Base-by-base conservation (phyloP, 176 grass and related monocot species). In the Eragrostis nindensis region DNA sequence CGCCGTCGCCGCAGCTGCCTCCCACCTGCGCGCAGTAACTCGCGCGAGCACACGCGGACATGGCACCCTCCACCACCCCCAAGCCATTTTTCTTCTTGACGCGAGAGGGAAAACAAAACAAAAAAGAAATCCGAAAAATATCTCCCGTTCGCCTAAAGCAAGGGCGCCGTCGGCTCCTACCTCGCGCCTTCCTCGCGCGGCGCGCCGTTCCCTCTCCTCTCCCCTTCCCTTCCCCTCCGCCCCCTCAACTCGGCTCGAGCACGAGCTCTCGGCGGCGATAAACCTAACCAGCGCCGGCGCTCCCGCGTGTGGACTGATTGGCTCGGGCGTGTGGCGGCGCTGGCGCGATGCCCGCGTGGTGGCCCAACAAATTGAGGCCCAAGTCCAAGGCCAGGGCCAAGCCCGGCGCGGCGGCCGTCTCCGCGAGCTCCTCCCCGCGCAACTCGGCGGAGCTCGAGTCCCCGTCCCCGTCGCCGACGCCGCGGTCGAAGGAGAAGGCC, bases 301-400 rank as follows among this genome's bases (percentile, higher is more conserved):
- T 80, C 77, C 76, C 38, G 32, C 2, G 70, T 27, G n/a, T n/a
- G n/a, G n/a, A n/a, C n/a, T n/a, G 40, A 36, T 3, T 38, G 55
- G 6, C 71, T 36, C 80, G 75, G 79, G 76, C 45, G 85, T 57
- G 87, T 36, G 32, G 32, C 32, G 32, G 32, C 32, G 32, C 32
- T 36, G 36, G 32, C 62, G 71, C 78, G 82, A 89, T 89, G 87
- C 87, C 87, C 47, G 87, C 83, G 83, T 89, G 87, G 87, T 89
- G 83, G 83, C 16, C 26, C 17, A 6, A 11, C 40, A 89, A 85
- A 21, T 65, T 74, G 19, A 89, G 83, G 84, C 82, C 87, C 2
- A 97, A 73, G 84, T 84, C 87, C 2, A 97, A 77, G 83, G 75
- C 88, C 5, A 87, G 87, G 82, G 29, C 68, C 42, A 68, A 84